Percentiles rank a stretch among this genome's conserved stretches.
These are phyloP conservation scores for Mangifera indica DNA, from an alignment of 345 rosid species.

Conservation along the genomic window DNA sequence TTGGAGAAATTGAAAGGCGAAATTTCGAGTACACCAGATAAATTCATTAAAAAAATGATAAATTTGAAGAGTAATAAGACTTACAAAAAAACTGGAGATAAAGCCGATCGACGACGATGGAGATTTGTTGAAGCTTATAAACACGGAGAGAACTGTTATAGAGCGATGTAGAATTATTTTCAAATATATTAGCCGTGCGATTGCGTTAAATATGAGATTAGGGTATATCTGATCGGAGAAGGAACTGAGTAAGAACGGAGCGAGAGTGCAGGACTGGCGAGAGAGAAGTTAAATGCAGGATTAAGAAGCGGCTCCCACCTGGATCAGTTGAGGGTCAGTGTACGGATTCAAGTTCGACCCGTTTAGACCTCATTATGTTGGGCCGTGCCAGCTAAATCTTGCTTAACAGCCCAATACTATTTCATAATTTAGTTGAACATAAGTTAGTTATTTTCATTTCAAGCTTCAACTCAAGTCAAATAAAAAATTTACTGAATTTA, in stretches of 20 bases:
- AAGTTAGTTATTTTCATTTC: too few species aligned
- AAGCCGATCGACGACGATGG: background rate
- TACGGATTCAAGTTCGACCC: background rate
- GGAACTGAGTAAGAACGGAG: background rate
- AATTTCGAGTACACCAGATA: background rate
- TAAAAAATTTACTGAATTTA: too few species aligned
- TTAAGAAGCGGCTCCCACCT: background rate
- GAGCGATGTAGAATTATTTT: background rate
- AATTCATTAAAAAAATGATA: background rate
- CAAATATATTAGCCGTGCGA: too few species aligned
- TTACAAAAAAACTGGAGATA: background rate
- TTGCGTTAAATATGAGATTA: background rate
- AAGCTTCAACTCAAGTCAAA: too few species aligned
- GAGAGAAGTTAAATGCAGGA: background rate
- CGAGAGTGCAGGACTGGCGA: background rate
- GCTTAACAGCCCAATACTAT: too few species aligned
- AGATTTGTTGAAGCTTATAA: background rate
- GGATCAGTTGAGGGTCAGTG: background rate
- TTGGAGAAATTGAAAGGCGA: background rate
- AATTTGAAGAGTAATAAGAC: background rate
- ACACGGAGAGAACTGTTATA: background rate
- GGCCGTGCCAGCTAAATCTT: too few species aligned
- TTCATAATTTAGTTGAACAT: too few species aligned
- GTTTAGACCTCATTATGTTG: background rate
- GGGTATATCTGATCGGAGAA: slow-evolving; percentile 24